Evolutionary conservation across 2,329 filamentous ascomycete genomes (phyloP).

Genomic region (Periglandula ipomoeae): DNA sequence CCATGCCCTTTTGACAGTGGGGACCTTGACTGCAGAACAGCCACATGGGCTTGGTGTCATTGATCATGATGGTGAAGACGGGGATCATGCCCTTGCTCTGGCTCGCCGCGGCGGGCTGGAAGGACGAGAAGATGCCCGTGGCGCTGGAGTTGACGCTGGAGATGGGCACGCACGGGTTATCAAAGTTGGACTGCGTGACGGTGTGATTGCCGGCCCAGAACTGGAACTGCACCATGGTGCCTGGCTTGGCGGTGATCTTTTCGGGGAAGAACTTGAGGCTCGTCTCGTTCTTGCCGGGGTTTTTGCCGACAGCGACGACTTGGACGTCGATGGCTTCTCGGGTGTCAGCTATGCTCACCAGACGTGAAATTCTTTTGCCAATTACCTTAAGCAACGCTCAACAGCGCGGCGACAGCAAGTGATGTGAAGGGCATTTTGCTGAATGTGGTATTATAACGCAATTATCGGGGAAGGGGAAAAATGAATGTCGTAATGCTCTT

Average conservation of each 20-base stretch:
- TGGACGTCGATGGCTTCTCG: slow-evolving; percentile 38
- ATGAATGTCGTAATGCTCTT: not conserved
- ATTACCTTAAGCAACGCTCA: slow-evolving; percentile 38
- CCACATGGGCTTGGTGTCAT: slow-evolving; percentile 64
- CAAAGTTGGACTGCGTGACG: slow-evolving; percentile 68
- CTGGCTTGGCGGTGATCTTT: slow-evolving; percentile 51
- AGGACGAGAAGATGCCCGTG: slow-evolving; percentile 58
- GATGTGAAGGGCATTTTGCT: slow-evolving; percentile 44
- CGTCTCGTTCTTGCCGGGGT: slow-evolving; percentile 37
- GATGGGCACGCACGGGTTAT: slow-evolving; percentile 59
- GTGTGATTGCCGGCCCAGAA: slow-evolving; percentile 66
- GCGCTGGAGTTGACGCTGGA: slow-evolving; percentile 38
- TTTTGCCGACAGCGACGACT: slow-evolving; percentile 54
- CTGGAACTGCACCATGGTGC: slow-evolving; percentile 59
- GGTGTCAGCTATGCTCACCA: not conserved
- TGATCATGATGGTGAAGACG: slow-evolving; percentile 63
- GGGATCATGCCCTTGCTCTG: slow-evolving; percentile 42
- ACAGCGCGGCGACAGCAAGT: slow-evolving; percentile 36
- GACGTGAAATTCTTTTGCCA: too few relatives aligned
- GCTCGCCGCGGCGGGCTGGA: slow-evolving; percentile 51
- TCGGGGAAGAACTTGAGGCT: slow-evolving; percentile 55
- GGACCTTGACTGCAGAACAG: slow-evolving; percentile 65
- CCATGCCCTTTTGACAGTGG: slow-evolving; percentile 70
- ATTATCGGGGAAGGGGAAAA: not conserved
- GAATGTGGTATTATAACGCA: not conserved